These are phyloP conservation scores for Schizochytrium sp. DNA, from an alignment of 108 stramenopile species.

Conservation along the genomic window DNA sequence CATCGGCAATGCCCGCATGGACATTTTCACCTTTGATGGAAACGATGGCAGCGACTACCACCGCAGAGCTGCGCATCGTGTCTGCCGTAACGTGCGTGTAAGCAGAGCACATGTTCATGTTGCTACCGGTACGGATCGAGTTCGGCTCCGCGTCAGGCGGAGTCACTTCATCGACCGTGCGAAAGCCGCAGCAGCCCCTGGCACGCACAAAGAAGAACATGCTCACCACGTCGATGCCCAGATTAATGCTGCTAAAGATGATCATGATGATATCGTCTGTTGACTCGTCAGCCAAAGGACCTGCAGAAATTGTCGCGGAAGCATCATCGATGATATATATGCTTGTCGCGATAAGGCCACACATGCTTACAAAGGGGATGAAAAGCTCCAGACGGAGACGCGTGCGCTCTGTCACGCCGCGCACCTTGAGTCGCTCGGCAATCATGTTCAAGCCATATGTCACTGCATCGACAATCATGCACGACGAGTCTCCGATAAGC, in stretches of 20 bases:
- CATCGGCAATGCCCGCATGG: not conserved
- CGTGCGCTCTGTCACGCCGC: not conserved
- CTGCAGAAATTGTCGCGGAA: not conserved
- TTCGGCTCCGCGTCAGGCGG: not conserved
- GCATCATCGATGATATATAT: not conserved
- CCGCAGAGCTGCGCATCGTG: not conserved
- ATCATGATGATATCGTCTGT: not conserved
- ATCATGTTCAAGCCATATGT: conserved; percentile 3
- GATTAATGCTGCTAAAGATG: not conserved
- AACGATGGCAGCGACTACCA: not conserved
- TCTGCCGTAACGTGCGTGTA: conserved; percentile 19
- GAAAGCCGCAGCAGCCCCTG: not conserved
- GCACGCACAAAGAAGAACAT: not conserved
- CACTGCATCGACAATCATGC: conserved; percentile 1
- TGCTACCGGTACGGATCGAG: not conserved
- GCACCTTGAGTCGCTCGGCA: not conserved
- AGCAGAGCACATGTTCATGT: conserved; percentile 21
- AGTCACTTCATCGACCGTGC: not conserved
- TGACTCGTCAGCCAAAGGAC: not conserved
- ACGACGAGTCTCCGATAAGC: not conserved
- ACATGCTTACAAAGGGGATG: not conserved
- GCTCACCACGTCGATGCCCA: not conserved
- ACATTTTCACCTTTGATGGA: not conserved
- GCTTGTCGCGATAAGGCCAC: not conserved
- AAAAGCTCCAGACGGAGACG: not conserved